These are phyloP conservation scores for Phaeosphaeriaceae sp. DNA, from an alignment of 2,329 filamentous ascomycete species.

Conservation along the genomic window DNA sequence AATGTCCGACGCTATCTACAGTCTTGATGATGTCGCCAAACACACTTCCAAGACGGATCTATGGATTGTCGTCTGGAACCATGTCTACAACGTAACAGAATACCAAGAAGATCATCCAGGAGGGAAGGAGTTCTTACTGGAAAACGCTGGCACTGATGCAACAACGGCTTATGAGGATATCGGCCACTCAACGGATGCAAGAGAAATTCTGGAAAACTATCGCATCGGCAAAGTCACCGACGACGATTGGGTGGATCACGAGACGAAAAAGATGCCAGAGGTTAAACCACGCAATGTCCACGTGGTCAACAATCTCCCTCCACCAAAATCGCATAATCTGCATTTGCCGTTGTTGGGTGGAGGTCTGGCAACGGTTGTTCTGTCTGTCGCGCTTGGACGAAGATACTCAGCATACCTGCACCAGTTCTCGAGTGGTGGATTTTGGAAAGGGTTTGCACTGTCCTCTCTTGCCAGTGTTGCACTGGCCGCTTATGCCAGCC, in stretches of 20 bases:
- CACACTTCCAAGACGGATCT: conserved; percentile 58
- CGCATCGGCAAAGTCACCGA: conserved; percentile 35
- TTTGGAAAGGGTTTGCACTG: conserved; percentile 21
- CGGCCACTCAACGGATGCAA: conserved; percentile 56
- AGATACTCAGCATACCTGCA: conserved; percentile 12
- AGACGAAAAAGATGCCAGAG: conserved; percentile 49
- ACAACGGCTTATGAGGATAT: conserved; percentile 54
- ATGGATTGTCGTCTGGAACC: conserved; percentile 56
- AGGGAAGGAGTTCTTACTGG: conserved; percentile 50
- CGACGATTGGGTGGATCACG: conserved; percentile 21
- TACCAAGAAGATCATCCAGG: conserved; percentile 66
- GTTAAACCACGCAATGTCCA: conserved; percentile 12
- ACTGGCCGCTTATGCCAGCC: conserved; percentile 11
- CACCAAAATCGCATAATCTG: conserved; percentile 10
- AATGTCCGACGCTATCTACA: conserved; percentile 20
- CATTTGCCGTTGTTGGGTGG: conserved; percentile 11
- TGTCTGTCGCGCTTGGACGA: conserved; percentile 10
- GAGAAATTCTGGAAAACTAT: conserved; percentile 50
- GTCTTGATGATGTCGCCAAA: conserved; percentile 53
- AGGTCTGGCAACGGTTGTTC: conserved; percentile 9
- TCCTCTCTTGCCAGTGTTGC: conserved; percentile 15
- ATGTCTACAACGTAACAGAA: conserved; percentile 65
- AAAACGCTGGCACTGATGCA: conserved; percentile 54
- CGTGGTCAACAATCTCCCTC: conserved; percentile 19
- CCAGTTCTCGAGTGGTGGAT: conserved; percentile 12